phyloP scores from a whole-genome alignment of 2,329 filamentous ascomycete species.

The Lecanicillium sp. region DNA sequence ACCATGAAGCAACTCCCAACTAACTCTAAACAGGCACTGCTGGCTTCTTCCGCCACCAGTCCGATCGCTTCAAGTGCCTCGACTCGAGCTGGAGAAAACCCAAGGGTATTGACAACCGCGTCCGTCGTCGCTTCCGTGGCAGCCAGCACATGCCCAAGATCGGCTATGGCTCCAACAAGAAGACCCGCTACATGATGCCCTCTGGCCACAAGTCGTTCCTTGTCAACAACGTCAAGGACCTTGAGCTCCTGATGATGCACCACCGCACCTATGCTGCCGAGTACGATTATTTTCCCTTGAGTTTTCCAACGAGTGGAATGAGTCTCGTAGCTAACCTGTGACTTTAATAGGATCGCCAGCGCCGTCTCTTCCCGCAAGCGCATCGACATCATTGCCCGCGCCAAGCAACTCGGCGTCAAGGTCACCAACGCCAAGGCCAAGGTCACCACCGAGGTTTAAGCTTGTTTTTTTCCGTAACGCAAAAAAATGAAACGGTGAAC shows the following conservation, averaged over 20 bases:
- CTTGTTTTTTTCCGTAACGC: conserved; percentile 7
- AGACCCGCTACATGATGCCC: conserved; percentile 97
- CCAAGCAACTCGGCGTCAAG: conserved; percentile 98
- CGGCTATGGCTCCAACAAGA: conserved; percentile 98
- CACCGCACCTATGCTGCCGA: conserved; percentile 98
- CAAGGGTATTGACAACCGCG: conserved; percentile 99
- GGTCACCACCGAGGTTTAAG: conserved; percentile 88
- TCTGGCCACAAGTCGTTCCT: conserved; percentile 99
- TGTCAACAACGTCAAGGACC: conserved; percentile 91
- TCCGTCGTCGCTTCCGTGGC: conserved; percentile 95
- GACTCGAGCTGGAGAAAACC: conserved; percentile 94
- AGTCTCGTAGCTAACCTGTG: conserved; percentile 26
- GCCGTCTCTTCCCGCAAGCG: conserved; percentile 98
- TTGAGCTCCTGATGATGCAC: conserved; percentile 99
- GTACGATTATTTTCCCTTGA: conserved; percentile 45
- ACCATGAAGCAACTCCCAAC: too few species aligned
- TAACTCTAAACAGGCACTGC: conserved; percentile 63
- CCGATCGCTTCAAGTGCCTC: conserved; percentile 91
- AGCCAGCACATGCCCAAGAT: conserved; percentile 97
- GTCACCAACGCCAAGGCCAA: conserved; percentile 99
- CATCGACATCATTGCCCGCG: conserved; percentile 93
- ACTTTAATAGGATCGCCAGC: conserved; percentile 75
- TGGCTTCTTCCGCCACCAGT: conserved; percentile 96
- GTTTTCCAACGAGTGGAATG: not conserved
- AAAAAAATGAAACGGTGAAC: too few species aligned